phyloP scores from a whole-genome alignment of 805 yeast genomes.

The Kodamaea leandrae region DNA sequence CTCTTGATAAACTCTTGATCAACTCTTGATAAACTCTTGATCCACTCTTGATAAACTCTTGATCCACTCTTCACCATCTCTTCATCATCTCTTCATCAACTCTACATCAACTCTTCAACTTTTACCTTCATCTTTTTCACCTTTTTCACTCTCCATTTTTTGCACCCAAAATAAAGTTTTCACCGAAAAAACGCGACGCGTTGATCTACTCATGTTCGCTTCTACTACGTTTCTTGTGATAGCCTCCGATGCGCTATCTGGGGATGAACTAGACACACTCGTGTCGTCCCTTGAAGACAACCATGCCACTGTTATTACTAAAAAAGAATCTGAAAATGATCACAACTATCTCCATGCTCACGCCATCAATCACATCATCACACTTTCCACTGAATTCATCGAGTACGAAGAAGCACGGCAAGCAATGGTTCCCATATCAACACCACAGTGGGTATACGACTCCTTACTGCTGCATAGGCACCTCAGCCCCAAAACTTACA shows the following conservation, averaged over 20 bases:
- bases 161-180: too few relatives aligned
- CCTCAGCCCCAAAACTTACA: constrained; percentile 55
- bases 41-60: too few relatives aligned
- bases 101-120: too few relatives aligned
- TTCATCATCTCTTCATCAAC: too few relatives aligned
- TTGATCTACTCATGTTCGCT: constrained; percentile 17
- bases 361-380: constrained; percentile 47
- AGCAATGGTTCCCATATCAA: constrained; percentile 64
- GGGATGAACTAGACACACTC: constrained; percentile 15
- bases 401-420: constrained; percentile 47
- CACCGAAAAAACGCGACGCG: constrained; percentile 7
- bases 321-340: constrained; percentile 19
- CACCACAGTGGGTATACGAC: constrained; percentile 57
- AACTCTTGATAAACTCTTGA: too few relatives aligned
- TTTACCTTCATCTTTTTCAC: too few relatives aligned
- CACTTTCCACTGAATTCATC: constrained; percentile 51
- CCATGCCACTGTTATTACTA: constrained; percentile 22
- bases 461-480: constrained; percentile 41
- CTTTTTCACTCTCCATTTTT: not conserved
- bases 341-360: constrained; percentile 16
- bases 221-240: constrained; percentile 21
- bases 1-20: too few relatives aligned
- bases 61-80: too few relatives aligned
- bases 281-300: constrained; percentile 17
- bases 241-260: constrained; percentile 16